Percentiles rank a stretch among this genome's conserved stretches.
These are phyloP conservation scores for Lathyrus tuberosus DNA, from an alignment of 306 rosid genomes.

Conservation along the genomic window DNA sequence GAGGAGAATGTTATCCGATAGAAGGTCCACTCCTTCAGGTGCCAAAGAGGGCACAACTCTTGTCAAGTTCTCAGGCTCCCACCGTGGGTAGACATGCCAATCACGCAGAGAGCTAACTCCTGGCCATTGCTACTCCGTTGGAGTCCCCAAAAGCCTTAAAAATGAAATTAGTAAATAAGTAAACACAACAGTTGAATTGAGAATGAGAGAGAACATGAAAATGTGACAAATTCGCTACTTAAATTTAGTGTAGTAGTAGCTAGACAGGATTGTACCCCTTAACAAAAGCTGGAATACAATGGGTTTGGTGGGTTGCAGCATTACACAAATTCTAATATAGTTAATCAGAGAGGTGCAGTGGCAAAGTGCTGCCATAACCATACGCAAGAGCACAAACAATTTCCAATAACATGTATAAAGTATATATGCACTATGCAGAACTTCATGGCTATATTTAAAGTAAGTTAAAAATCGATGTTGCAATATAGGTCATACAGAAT, in stretches of 20 bases:
- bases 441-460: constrained; percentile 22
- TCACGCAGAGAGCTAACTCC: constrained; percentile 85
- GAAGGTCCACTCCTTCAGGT: constrained; percentile 84
- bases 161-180: constrained; percentile 21
- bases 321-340: constrained; percentile 26
- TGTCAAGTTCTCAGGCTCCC: constrained; percentile 75
- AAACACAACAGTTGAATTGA: background rate
- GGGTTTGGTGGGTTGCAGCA: constrained; percentile 22
- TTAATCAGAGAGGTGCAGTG: constrained; percentile 4
- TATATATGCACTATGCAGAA: background rate
- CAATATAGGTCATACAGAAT: no score
- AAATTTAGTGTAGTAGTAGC: constrained; percentile 1
- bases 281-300: constrained; percentile 15
- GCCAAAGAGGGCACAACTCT: constrained; percentile 76
- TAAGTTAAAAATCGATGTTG: background rate
- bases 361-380: constrained; percentile 1
- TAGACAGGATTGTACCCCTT: constrained; percentile 3
- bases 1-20: constrained; percentile 53
- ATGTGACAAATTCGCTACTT: background rate
- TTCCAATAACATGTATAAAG: background rate
- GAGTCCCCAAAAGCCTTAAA: constrained; percentile 83
- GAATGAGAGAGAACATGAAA: background rate
- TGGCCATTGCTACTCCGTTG: constrained; percentile 82
- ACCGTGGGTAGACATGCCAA: constrained; percentile 90
- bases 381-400: background rate